Percentiles rank a stretch among this genome's conserved stretches.
Evolutionary conservation across 257 asterid species (phyloP).

Genomic region (Solanum ahanhuiri): DNA sequence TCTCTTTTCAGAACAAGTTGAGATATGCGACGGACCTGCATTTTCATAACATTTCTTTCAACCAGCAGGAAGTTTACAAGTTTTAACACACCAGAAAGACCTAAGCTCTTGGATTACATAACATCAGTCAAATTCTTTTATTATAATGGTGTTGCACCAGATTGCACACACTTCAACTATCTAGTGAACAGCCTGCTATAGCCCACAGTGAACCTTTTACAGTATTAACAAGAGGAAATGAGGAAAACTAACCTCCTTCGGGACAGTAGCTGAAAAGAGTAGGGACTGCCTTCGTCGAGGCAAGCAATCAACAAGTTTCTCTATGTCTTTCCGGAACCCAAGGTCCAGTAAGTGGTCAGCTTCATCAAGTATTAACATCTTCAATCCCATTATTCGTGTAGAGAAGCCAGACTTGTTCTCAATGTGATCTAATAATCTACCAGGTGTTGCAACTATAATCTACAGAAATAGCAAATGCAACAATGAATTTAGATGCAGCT

Average conservation of each 20-base stretch:
- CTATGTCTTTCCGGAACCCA: constrained; percentile 86
- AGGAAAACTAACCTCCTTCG: constrained; percentile 64
- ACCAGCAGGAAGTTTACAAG: constrained; percentile 1
- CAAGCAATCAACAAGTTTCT: constrained; percentile 86
- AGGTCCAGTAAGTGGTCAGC: constrained; percentile 83
- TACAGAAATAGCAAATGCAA: constrained; percentile 23
- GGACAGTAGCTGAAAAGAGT: constrained; percentile 79
- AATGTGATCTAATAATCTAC: constrained; percentile 88
- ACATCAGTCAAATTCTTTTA: not conserved
- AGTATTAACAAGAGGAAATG: not conserved
- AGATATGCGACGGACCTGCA: constrained; percentile 86
- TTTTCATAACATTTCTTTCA: constrained; percentile 5
- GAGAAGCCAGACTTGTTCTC: constrained; percentile 92
- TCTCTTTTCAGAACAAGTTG: constrained; percentile 85
- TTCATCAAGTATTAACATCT: constrained; percentile 89
- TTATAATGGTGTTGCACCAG: not conserved
- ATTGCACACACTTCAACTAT: not conserved
- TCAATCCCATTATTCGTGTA: constrained; percentile 76
- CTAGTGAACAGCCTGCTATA: not conserved
- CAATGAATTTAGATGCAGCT: not conserved
- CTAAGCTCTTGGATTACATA: not conserved
- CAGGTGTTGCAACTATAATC: constrained; percentile 95
- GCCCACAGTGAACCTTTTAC: not conserved
- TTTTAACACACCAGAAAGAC: not conserved
- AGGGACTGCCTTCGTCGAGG: constrained; percentile 81